phyloP scores from a whole-genome alignment of 75 land plant genomes.

The Selaginella moellendorffii region DNA sequence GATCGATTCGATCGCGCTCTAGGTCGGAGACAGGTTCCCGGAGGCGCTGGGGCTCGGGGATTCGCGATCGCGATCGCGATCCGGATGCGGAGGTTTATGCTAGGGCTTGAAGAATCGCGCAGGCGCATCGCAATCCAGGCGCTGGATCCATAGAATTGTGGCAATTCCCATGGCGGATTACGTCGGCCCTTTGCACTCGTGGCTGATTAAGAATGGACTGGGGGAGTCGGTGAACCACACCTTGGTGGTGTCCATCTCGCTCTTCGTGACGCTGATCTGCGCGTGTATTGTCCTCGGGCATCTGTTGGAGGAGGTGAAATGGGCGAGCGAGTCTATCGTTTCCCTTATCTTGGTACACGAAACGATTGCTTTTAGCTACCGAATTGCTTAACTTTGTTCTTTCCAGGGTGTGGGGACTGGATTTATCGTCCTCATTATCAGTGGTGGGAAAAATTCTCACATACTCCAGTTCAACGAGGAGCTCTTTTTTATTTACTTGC shows the following conservation, averaged over 20 bases:
- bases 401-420: constrained; percentile 15
- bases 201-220: neutral
- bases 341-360: constrained; percentile 36
- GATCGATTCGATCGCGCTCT: too few species aligned
- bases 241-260: constrained; percentile 37
- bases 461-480: constrained; percentile 5
- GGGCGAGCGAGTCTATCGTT: constrained; percentile 61
- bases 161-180: too few species aligned
- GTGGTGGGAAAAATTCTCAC: constrained; percentile 10
- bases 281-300: constrained; percentile 57
- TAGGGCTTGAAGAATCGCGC: too few species aligned
- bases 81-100: too few species aligned
- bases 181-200: constrained; percentile 1
- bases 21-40: too few species aligned
- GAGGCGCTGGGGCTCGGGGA: too few species aligned
- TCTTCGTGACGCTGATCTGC: constrained; percentile 49
- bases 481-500: constrained; percentile 3
- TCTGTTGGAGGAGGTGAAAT: constrained; percentile 44
- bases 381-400: too few species aligned
- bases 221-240: constrained; percentile 15
- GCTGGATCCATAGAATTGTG: too few species aligned
- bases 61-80: too few species aligned
- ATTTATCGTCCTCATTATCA: constrained; percentile 13
- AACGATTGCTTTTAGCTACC: neutral
- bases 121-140: too few species aligned